These are phyloP conservation scores for Komagataella pseudopastoris DNA, from an alignment of 805 yeast genomes.

Conservation along the genomic window DNA sequence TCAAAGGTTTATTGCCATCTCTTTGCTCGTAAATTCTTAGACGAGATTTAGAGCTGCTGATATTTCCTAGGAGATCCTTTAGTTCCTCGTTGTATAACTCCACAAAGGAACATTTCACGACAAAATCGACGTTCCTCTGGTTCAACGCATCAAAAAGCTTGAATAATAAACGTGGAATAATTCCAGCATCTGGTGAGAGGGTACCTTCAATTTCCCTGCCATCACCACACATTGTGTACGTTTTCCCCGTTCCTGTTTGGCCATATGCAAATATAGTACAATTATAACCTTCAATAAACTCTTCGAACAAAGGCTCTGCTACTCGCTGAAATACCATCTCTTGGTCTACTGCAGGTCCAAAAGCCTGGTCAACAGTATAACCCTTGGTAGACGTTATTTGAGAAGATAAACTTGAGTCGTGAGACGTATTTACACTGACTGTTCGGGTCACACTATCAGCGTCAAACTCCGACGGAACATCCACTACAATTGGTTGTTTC, in stretches of 20 bases:
- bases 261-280: conserved; percentile 48
- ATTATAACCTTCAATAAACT: conserved; percentile 36
- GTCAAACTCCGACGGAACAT: conserved; percentile 22
- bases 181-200: conserved; percentile 24
- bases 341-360: conserved; percentile 41
- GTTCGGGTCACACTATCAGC: neutral
- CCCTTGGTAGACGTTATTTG: conserved; percentile 17
- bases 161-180: conserved; percentile 34
- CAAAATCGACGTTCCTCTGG: conserved; percentile 4
- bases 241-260: conserved; percentile 51
- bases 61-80: conserved; percentile 26
- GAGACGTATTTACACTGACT: conserved; percentile 11
- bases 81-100: conserved; percentile 34
- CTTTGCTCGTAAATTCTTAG: conserved; percentile 26
- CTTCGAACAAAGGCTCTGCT: conserved; percentile 32
- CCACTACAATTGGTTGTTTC: conserved; percentile 33
- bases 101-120: conserved; percentile 37
- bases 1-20: conserved; percentile 10
- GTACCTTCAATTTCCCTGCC: neutral
- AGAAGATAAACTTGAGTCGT: conserved; percentile 12
- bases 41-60: conserved; percentile 18
- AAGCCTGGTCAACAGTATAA: conserved; percentile 40
- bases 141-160: conserved; percentile 20
- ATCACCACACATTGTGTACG: conserved; percentile 48
- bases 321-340: conserved; percentile 26